phyloP scores from a whole-genome alignment of 2,329 filamentous ascomycete genomes.

The Huntiella moniliformis region DNA sequence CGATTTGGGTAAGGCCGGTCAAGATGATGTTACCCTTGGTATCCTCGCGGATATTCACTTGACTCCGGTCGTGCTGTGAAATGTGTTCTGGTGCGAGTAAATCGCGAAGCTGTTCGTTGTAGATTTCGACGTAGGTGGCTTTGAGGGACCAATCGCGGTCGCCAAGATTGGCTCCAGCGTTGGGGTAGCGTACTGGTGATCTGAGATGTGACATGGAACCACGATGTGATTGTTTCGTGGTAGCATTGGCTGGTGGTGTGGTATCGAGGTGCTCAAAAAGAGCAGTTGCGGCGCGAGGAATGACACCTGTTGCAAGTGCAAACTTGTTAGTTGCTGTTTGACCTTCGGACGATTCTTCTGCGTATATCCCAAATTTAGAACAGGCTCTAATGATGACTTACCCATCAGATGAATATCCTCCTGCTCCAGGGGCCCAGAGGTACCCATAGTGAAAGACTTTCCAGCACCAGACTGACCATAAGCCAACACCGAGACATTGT shows the following conservation, averaged over 20 bases:
- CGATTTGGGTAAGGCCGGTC: slow-evolving; percentile 71
- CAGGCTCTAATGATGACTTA: slow-evolving; percentile 25
- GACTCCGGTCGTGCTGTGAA: slow-evolving; percentile 48
- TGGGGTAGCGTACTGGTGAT: slow-evolving; percentile 59
- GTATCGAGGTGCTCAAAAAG: slow-evolving; percentile 77
- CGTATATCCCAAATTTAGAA: neutral
- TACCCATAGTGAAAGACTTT: slow-evolving; percentile 98
- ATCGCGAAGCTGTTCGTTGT: slow-evolving; percentile 90
- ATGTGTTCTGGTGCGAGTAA: slow-evolving; percentile 62
- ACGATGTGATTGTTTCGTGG: slow-evolving; percentile 31
- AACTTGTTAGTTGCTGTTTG: neutral
- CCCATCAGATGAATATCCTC: slow-evolving; percentile 55
- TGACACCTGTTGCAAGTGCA: slow-evolving; percentile 47
- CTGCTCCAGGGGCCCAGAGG: slow-evolving; percentile 67
- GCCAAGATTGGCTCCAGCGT: slow-evolving; percentile 23
- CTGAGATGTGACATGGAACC: slow-evolving; percentile 60
- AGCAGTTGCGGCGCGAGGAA: slow-evolving; percentile 69
- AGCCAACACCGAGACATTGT: slow-evolving; percentile 93
- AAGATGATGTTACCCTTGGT: slow-evolving; percentile 85
- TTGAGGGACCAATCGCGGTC: slow-evolving; percentile 81
- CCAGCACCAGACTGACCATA: slow-evolving; percentile 96
- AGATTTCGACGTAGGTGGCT: slow-evolving; percentile 92
- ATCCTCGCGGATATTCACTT: slow-evolving; percentile 87
- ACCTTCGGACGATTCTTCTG: neutral
- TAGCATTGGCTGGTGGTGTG: slow-evolving; percentile 24